These are phyloP conservation scores for Rubus idaeus DNA, from an alignment of 306 rosid species.

Conservation along the genomic window DNA sequence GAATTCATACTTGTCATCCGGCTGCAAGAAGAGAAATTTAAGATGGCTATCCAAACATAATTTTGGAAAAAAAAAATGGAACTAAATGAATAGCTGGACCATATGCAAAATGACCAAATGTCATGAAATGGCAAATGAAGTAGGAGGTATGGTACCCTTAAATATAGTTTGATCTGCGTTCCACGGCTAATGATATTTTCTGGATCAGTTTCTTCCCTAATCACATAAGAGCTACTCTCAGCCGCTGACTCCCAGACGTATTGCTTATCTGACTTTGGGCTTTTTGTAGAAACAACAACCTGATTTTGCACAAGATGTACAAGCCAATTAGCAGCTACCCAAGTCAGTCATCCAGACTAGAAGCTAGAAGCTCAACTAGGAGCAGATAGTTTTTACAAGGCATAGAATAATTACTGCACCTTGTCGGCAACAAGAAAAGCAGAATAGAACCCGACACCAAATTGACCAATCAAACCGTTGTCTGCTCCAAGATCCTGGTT, in stretches of 20 bases:
- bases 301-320: slow-evolving; percentile 35
- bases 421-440: slow-evolving; percentile 96
- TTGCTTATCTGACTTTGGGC: slow-evolving; percentile 92
- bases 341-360: not conserved
- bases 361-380: slow-evolving; percentile 11
- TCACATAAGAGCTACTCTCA: slow-evolving; percentile 84
- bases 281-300: slow-evolving; percentile 93
- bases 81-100: not conserved
- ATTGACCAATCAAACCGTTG: slow-evolving; percentile 89
- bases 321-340: slow-evolving; percentile 29
- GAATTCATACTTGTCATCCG: slow-evolving; percentile 94
- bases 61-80: not conserved
- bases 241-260: slow-evolving; percentile 89
- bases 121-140: slow-evolving; percentile 14
- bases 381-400: not conserved
- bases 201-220: slow-evolving; percentile 90
- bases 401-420: slow-evolving; percentile 38
- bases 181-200: slow-evolving; percentile 77
- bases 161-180: slow-evolving; percentile 82
- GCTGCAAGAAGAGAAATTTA: slow-evolving; percentile 37
- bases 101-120: slow-evolving; percentile 2
- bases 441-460: slow-evolving; percentile 98
- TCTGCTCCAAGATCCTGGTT: slow-evolving; percentile 90
- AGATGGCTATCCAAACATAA: not conserved
- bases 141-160: slow-evolving; percentile 53